These are phyloP conservation scores for Entomortierella chlamydospora DNA, from an alignment of 192 early-diverging fungal species.

Conservation along the genomic window DNA sequence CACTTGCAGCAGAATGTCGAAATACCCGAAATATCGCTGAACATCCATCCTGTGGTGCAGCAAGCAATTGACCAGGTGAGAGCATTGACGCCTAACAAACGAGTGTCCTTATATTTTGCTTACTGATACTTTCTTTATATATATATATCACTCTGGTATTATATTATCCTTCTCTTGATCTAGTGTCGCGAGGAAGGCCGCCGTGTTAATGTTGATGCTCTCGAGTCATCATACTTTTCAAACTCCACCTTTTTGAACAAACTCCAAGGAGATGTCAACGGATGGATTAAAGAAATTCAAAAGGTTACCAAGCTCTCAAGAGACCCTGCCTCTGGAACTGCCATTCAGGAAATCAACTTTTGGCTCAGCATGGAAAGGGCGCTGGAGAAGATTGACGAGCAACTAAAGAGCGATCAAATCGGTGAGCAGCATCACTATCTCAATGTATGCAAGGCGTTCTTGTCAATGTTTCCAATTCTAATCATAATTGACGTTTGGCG, in stretches of 20 bases:
- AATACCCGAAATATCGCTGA: conserved; percentile 92
- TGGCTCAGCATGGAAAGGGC: conserved; percentile 98
- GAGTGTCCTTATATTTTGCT: too few relatives aligned
- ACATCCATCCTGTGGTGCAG: conserved; percentile 87
- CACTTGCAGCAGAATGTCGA: conserved; percentile 98
- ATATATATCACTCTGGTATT: too few relatives aligned
- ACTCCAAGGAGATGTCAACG: conserved; percentile 95
- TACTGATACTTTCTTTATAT: neutral
- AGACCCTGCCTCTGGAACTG: conserved; percentile 91
- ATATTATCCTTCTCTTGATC: neutral
- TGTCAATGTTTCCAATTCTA: neutral
- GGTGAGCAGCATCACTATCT: conserved; percentile 42
- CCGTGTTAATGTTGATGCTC: conserved; percentile 79
- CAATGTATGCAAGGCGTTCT: neutral
- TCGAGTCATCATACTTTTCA: conserved; percentile 74
- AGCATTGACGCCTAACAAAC: too few relatives aligned
- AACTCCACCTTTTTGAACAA: conserved; percentile 94
- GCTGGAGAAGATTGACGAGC: conserved; percentile 92
- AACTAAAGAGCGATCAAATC: conserved; percentile 92
- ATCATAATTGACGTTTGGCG: neutral
- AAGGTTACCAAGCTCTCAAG: conserved; percentile 96
- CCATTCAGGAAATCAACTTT: conserved; percentile 99
- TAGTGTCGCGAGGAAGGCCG: conserved; percentile 72
- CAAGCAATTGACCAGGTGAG: conserved; percentile 72
- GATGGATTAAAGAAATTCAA: conserved; percentile 99